Conservation (phyloP, 805 yeast genomes). For the Candida qinlingensis region DNA sequence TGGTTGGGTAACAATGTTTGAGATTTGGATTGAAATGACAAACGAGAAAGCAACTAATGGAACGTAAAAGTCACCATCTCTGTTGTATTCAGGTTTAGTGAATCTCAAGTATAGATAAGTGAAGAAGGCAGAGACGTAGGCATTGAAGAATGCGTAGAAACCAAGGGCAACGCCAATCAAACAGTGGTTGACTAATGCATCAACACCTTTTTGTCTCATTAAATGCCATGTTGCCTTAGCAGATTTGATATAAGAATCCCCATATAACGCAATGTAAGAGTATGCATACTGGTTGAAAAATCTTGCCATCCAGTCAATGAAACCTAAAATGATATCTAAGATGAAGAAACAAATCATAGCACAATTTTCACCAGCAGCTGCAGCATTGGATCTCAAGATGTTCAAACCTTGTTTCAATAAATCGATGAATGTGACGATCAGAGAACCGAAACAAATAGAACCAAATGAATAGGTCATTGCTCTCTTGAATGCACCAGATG, state of each 20-base stretch:
- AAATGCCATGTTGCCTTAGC: conserved; percentile 82
- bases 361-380: conserved; percentile 45
- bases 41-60: conserved; percentile 72
- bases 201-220: conserved; percentile 73
- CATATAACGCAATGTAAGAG: conserved; percentile 82
- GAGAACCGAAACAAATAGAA: conserved; percentile 80
- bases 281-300: conserved; percentile 91
- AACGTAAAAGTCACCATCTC: conserved; percentile 56
- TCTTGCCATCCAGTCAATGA: conserved; percentile 73
- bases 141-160: conserved; percentile 70
- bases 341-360: conserved; percentile 48
- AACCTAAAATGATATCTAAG: conserved; percentile 53
- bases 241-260: conserved; percentile 66
- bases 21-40: conserved; percentile 69
- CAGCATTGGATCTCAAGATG: conserved; percentile 46
- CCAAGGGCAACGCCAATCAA: conserved; percentile 72
- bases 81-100: conserved; percentile 63
- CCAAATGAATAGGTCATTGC: conserved; percentile 87
- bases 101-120: conserved; percentile 61
- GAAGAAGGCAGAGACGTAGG: conserved; percentile 57
- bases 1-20: conserved; percentile 65
- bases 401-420: conserved; percentile 52
- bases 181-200: conserved; percentile 80
- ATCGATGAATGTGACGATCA: conserved; percentile 68
- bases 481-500: conserved; percentile 72